A percentile compares a stretch with the other conserved stretches of the same genome.
Conservation (phyloP, 148 eudicot genomes). For the Hydrangea macrophylla region DNA sequence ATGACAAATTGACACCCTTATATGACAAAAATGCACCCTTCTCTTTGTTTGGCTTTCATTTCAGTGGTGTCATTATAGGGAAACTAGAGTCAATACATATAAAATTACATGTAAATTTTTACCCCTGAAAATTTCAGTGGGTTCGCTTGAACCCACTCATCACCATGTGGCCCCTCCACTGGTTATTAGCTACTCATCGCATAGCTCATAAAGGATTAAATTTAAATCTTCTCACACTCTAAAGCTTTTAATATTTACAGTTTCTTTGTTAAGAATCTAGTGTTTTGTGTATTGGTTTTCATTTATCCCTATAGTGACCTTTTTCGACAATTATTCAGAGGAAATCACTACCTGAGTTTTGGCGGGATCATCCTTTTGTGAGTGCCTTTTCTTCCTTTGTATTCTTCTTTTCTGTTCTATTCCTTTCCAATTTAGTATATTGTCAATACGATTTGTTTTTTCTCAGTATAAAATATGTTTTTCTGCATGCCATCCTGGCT, state of each 20-base stretch:
- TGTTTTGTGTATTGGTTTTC: slow-evolving; percentile 6
- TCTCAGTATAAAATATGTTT: not conserved
- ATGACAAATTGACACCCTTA: too few relatives aligned
- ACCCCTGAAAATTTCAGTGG: too few relatives aligned
- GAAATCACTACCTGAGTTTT: slow-evolving; percentile 88
- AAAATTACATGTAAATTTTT: too few relatives aligned
- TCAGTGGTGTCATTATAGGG: too few relatives aligned
- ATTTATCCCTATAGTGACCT: not conserved
- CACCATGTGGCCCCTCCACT: too few relatives aligned
- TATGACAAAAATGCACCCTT: too few relatives aligned
- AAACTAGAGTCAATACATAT: too few relatives aligned
- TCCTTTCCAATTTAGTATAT: not conserved
- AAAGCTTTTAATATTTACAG: not conserved
- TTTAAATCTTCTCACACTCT: not conserved
- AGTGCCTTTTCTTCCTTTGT: slow-evolving; percentile 24
- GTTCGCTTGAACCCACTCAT: too few relatives aligned
- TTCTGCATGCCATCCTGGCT: not conserved
- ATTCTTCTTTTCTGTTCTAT: not conserved
- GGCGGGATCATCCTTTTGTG: slow-evolving; percentile 79
- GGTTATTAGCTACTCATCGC: not conserved
- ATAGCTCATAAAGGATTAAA: not conserved
- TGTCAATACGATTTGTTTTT: not conserved
- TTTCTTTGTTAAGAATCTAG: not conserved
- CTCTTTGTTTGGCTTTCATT: too few relatives aligned
- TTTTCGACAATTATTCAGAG: slow-evolving; percentile 47